Conservation (phyloP, 208 protist genomes). For the Crithidia thermophila region DNA sequence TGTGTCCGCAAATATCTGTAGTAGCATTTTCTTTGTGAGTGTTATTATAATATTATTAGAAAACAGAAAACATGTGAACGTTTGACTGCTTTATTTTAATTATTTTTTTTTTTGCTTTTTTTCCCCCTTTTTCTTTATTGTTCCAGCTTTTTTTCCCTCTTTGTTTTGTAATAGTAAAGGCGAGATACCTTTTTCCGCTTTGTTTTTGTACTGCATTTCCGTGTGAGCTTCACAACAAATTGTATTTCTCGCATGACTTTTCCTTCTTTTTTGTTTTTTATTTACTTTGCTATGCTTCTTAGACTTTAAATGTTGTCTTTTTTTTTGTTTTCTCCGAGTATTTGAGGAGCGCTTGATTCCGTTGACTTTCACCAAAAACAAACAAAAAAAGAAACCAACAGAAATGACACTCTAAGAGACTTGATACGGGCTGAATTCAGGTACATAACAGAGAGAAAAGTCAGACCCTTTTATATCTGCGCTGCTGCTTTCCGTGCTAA, state of each 20-base stretch:
- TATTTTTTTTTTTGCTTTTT: slow-evolving; percentile 1
- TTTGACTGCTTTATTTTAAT: not conserved
- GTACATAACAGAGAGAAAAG: too few species aligned
- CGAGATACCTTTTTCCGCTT: not conserved
- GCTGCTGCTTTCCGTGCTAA: too few species aligned
- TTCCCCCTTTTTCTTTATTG: not conserved
- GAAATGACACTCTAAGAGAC: too few species aligned
- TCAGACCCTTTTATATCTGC: too few species aligned
- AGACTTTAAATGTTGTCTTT: not conserved
- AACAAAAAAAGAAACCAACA: too few species aligned
- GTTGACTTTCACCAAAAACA: too few species aligned
- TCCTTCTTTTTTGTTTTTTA: not conserved
- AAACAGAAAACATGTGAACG: too few species aligned
- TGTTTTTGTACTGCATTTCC: not conserved
- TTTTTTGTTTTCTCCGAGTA: slow-evolving; percentile 9
- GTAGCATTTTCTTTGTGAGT: too few species aligned
- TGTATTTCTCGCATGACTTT: not conserved
- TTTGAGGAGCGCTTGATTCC: not conserved
- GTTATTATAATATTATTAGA: too few species aligned
- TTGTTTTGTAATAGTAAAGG: too few species aligned
- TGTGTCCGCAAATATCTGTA: too few species aligned
- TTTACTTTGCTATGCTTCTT: not conserved
- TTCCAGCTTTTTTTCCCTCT: not conserved
- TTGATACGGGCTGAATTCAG: too few species aligned
- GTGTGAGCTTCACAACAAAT: not conserved